phyloP scores from a whole-genome alignment of 163 green algal genomes.

The Chlamydomonas reinhardtii region DNA sequence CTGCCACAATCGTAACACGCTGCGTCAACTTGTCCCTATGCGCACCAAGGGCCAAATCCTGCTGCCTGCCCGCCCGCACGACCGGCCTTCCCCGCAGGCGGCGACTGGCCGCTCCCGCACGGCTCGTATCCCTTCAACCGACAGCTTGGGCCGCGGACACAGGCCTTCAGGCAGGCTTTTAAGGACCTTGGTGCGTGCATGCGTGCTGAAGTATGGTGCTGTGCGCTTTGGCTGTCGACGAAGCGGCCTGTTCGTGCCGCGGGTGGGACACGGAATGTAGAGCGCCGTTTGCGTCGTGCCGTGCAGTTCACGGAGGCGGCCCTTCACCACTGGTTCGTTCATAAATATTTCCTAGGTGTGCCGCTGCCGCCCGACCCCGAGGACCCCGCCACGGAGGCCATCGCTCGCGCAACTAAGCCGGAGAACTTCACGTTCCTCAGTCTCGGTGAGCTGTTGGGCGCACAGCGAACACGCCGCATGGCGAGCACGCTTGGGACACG shows the following conservation, averaged over 20 bases:
- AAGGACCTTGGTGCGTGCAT: constrained; percentile 15
- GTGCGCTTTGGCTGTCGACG: no score
- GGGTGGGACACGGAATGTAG: no score
- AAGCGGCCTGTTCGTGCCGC: no score
- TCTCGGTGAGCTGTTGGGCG: not conserved
- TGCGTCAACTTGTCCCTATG: no score
- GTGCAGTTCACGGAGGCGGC: no score
- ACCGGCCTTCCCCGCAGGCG: not conserved
- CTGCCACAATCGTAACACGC: no score
- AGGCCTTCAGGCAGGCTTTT: constrained; percentile 8
- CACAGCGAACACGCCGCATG: no score
- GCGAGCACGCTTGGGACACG: no score
- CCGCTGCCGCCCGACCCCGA: constrained; percentile 26
- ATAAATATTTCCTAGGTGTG: constrained; percentile 5
- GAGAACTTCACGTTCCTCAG: not conserved
- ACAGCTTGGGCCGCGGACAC: not conserved
- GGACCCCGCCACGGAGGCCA: not conserved
- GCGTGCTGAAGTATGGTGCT: no score
- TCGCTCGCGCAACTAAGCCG: not conserved
- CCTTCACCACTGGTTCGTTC: no score
- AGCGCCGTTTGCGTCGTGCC: no score
- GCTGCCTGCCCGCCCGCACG: not conserved
- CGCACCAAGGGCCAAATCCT: no score
- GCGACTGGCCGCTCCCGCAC: not conserved
- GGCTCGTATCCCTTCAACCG: constrained; percentile 25